phyloP scores from a whole-genome alignment of 768 basidiomycete species.

The Russula compacta region DNA sequence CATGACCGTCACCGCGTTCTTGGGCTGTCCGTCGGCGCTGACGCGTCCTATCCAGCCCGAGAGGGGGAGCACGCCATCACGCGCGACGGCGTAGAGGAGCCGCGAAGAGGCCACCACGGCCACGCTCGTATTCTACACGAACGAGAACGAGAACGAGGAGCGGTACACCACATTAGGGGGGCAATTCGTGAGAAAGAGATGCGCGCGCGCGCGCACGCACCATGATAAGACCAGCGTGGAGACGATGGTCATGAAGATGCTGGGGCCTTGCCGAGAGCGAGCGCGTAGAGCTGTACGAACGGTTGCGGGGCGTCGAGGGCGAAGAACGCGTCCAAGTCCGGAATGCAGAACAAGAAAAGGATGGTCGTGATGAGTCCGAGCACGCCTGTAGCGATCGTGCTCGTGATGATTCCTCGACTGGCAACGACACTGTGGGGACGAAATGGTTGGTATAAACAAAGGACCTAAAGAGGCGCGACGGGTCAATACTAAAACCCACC shows the following conservation, averaged over 20 bases:
- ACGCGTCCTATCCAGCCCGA: constrained; percentile 78
- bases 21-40: constrained; percentile 61
- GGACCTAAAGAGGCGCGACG: constrained; percentile 6
- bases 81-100: constrained; percentile 86
- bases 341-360: constrained; percentile 78
- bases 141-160: neutral
- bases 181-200: neutral
- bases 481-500: constrained; percentile 26
- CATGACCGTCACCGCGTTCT: constrained; percentile 82
- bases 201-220: constrained; percentile 45
- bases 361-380: constrained; percentile 74
- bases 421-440: constrained; percentile 49
- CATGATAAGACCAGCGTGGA: constrained; percentile 81
- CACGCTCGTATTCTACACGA: constrained; percentile 67
- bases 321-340: constrained; percentile 68
- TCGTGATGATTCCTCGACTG: constrained; percentile 72
- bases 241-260: constrained; percentile 81
- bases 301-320: constrained; percentile 78
- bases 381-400: constrained; percentile 68
- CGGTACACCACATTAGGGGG: too few relatives aligned
- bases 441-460: neutral
- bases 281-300: constrained; percentile 79
- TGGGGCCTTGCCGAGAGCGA: constrained; percentile 72
- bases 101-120: constrained; percentile 84
- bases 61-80: constrained; percentile 83